phyloP scores from a whole-genome alignment of 352 stramenopile species.

The Globisporangium canariense region DNA sequence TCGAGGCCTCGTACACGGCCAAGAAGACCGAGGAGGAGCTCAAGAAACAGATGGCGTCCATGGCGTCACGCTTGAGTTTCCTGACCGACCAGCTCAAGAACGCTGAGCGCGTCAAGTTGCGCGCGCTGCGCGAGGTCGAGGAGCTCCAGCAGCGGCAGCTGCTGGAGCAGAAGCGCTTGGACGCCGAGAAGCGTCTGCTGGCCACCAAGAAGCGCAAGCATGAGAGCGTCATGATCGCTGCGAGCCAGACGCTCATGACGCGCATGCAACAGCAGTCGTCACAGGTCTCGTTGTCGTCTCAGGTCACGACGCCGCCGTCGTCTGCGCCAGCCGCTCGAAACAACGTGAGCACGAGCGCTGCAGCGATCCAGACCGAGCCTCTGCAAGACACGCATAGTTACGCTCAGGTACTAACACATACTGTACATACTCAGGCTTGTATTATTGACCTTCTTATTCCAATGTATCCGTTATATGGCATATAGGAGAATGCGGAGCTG shows the following conservation, averaged over 20 bases:
- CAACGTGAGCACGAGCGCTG: neutral
- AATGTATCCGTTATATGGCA: neutral
- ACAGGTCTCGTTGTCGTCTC: constrained; percentile 15
- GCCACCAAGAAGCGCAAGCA: constrained; percentile 66
- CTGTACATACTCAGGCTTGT: neutral
- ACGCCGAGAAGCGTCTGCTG: constrained; percentile 63
- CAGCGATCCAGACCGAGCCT: constrained; percentile 38
- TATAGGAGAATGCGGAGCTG: constrained; percentile 36
- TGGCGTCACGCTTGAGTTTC: constrained; percentile 62
- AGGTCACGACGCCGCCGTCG: constrained; percentile 12
- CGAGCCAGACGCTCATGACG: constrained; percentile 43
- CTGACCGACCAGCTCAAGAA: constrained; percentile 49
- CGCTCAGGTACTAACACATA: constrained; percentile 10
- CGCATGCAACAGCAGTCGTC: constrained; percentile 20
- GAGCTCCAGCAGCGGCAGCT: constrained; percentile 54
- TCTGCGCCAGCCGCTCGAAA: constrained; percentile 18
- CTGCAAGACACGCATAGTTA: constrained; percentile 1
- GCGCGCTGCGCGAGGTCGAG: constrained; percentile 44
- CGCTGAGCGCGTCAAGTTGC: constrained; percentile 52
- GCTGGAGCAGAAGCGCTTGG: constrained; percentile 59
- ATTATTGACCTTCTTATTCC: neutral
- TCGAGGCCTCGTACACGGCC: constrained; percentile 42
- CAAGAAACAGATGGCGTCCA: constrained; percentile 36
- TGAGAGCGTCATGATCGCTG: constrained; percentile 36
- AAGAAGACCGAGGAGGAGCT: constrained; percentile 40